A percentile compares a stretch with the other conserved stretches of the same genome.
These are phyloP conservation scores for Diaporthe sp. DNA, from an alignment of 2,329 filamentous ascomycete species.

Conservation along the genomic window DNA sequence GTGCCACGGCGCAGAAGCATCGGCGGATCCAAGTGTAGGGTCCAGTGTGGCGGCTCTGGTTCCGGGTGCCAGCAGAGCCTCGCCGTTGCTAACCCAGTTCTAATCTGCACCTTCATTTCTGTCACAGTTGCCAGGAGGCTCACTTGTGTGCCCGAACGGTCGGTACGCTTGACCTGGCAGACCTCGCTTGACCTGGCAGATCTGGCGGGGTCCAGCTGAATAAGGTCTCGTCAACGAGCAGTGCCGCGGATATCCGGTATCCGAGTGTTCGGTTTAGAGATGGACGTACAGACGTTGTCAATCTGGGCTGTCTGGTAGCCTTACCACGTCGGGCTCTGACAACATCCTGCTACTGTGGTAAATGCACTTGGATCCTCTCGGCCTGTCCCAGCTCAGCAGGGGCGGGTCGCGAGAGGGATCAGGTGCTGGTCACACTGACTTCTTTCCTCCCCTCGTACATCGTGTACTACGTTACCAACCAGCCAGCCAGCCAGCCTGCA, in stretches of 20 bases:
- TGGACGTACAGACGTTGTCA: background rate
- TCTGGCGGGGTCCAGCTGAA: background rate
- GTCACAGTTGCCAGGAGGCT: background rate
- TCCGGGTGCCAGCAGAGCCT: background rate
- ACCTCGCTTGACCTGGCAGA: too few species aligned
- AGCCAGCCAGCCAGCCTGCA: too few species aligned
- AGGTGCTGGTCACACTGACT: background rate
- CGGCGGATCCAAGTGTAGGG: background rate
- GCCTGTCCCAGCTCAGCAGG: background rate
- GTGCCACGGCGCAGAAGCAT: background rate
- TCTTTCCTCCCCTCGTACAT: background rate
- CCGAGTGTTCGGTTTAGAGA: background rate
- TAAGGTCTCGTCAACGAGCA: background rate
- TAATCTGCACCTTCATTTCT: background rate
- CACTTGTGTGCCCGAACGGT: background rate
- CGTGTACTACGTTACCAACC: background rate
- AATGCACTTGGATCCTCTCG: background rate
- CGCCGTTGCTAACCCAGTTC: background rate
- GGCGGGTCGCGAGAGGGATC: background rate
- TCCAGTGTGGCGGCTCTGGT: background rate
- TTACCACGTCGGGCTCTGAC: background rate
- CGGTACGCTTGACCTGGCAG: background rate
- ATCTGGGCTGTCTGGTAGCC: background rate
- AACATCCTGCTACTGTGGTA: background rate
- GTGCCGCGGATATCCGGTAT: constrained; percentile 11